Base-by-base conservation (phyloP, 495 filamentous ascomycete species). In the Aspergillus olivimuriae region DNA sequence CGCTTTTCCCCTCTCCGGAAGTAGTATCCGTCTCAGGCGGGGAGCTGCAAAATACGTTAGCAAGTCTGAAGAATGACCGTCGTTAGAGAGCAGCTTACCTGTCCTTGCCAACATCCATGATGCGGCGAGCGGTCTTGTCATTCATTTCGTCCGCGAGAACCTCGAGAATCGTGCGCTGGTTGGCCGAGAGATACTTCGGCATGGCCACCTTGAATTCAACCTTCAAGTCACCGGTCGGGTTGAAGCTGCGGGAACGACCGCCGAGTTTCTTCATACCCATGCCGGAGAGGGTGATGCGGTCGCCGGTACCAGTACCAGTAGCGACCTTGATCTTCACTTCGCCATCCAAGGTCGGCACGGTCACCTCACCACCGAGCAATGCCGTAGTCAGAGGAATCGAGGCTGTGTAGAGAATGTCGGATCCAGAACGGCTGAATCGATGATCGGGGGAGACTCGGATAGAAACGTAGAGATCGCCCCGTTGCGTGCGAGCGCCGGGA, bases 151-250 rank as follows among this genome's bases (percentile, higher is more conserved):
- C 89, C 21, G 92, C 92, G 34, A 98, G 76, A 72, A 96, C 88
- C 66, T 98, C 92, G 45, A 96, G 60, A 22, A 98, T 83, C 1
- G 84, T 89, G 26, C 94, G 77, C 69, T 97, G 91, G 63, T 92
- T 95, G 16, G 78, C 70, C 17, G 79, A 87, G 53, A 98, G 70
- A 55, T 89, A 94, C 65, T 94, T 96, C 10, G 92, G 92, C 87
- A 96, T 94, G 21, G 77, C 62, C 11, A 98, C 86, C 69, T 89
- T 91, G 72, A 94, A 97, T 62, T 97, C 94, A 6, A 98, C 88
- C 53, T 78, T 82, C 21, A 97, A 65, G 52, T 98, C 94, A 55
- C 89, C 89, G n/a, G 62, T 65, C 4, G 70, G 65, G 35, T 38
- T 63, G 45, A 66, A 66, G 24, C 65, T 73, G 37, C 76, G 73